These are phyloP conservation scores for Fusarium sp. DNA, from an alignment of 2,329 filamentous ascomycete species.

Conservation along the genomic window DNA sequence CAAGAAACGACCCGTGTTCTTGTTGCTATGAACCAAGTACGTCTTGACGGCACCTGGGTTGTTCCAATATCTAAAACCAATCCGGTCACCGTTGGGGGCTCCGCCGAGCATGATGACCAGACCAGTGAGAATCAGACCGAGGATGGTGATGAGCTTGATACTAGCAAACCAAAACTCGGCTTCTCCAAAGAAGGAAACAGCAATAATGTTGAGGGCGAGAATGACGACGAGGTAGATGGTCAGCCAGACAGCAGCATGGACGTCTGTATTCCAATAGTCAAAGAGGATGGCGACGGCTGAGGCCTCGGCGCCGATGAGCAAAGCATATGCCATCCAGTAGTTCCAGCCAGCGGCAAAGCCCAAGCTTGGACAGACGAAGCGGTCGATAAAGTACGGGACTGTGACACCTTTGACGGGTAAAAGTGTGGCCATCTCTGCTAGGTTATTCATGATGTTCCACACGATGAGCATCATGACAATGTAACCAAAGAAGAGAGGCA, in stretches of 20 bases:
- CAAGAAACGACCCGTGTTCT: constrained; percentile 63
- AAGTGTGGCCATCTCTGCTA: constrained; percentile 65
- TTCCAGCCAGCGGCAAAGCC: constrained; percentile 68
- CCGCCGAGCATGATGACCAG: constrained; percentile 61
- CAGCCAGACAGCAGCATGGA: constrained; percentile 68
- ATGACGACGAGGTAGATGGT: constrained; percentile 65
- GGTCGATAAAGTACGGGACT: constrained; percentile 65
- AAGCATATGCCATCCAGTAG: constrained; percentile 70
- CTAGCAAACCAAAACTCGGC: constrained; percentile 70
- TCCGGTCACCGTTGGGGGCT: constrained; percentile 58
- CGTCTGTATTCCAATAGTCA: constrained; percentile 66
- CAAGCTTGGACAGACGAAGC: constrained; percentile 64
- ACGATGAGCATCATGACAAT: constrained; percentile 23
- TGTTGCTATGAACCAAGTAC: constrained; percentile 58
- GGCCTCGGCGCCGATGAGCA: constrained; percentile 67
- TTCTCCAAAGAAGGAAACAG: constrained; percentile 68
- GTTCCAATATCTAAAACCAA: constrained; percentile 54
- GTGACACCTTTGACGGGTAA: constrained; percentile 67
- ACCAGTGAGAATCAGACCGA: constrained; percentile 63
- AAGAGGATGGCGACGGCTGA: constrained; percentile 67
- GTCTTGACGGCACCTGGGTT: constrained; percentile 56
- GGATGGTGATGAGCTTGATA: constrained; percentile 68
- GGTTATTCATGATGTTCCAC: constrained; percentile 35
- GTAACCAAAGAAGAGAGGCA: constrained; percentile 21
- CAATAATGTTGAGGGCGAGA: constrained; percentile 65